These are phyloP conservation scores for Graphium sp. DNA, from an alignment of 2,329 filamentous ascomycete species.

Conservation along the genomic window DNA sequence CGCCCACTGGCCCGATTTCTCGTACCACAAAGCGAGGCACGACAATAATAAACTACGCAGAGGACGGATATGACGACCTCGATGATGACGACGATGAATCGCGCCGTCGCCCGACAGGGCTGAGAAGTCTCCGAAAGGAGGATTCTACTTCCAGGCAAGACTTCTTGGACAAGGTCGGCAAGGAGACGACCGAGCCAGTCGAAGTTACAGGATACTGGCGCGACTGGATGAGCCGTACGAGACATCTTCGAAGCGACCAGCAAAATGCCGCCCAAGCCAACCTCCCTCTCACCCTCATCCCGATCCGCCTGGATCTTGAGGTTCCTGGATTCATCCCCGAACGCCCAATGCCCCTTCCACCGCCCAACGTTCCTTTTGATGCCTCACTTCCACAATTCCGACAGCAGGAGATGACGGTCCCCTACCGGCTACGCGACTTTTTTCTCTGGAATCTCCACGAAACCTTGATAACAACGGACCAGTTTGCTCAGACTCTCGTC, in stretches of 20 bases:
- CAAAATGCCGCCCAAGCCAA: slow-evolving; percentile 50
- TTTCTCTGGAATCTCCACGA: slow-evolving; percentile 98
- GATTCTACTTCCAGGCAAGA: slow-evolving; percentile 48
- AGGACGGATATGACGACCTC: slow-evolving; percentile 79
- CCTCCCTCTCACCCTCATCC: slow-evolving; percentile 78
- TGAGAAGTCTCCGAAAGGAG: slow-evolving; percentile 68
- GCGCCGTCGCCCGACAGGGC: slow-evolving; percentile 63
- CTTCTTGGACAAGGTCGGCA: slow-evolving; percentile 60
- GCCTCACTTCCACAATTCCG: slow-evolving; percentile 64
- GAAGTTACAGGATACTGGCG: slow-evolving; percentile 82
- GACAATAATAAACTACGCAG: slow-evolving; percentile 92
- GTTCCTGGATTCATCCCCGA: slow-evolving; percentile 60
- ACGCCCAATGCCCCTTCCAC: slow-evolving; percentile 45
- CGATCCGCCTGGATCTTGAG: slow-evolving; percentile 91
- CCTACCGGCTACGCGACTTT: slow-evolving; percentile 82
- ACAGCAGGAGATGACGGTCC: slow-evolving; percentile 60
- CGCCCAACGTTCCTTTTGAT: slow-evolving; percentile 40
- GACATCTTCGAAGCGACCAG: slow-evolving; percentile 34
- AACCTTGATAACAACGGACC: slow-evolving; percentile 81
- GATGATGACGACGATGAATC: slow-evolving; percentile 59
- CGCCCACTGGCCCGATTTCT: slow-evolving; percentile 46
- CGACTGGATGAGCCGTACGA: slow-evolving; percentile 80
- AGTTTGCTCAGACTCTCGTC: slow-evolving; percentile 81
- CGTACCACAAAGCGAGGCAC: slow-evolving; percentile 96
- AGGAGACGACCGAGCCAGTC: slow-evolving; percentile 64